Conservation (phyloP, 805 yeast species). For the Dipodascopsis uninucleata region DNA sequence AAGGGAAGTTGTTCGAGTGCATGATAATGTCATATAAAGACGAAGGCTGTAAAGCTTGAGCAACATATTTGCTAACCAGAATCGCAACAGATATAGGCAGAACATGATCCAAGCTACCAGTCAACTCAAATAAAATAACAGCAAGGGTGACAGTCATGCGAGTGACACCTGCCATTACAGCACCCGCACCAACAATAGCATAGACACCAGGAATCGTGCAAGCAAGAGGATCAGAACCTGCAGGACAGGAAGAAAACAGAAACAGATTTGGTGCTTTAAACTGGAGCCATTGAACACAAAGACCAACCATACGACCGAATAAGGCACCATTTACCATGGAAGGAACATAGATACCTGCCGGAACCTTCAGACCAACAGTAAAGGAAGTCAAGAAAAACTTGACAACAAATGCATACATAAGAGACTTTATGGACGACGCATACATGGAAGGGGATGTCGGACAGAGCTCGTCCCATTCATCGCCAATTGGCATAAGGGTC, state of each 20-base stretch:
- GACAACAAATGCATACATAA: slow-evolving; percentile 44
- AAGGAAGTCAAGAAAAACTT: slow-evolving; percentile 48
- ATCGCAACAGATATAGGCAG: slow-evolving; percentile 55
- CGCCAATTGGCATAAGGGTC: too few species aligned
- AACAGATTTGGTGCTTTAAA: slow-evolving; percentile 30
- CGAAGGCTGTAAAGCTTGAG: slow-evolving; percentile 48
- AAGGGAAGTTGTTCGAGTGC: slow-evolving; percentile 50
- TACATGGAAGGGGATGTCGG: slow-evolving; percentile 15
- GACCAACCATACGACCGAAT: slow-evolving; percentile 51
- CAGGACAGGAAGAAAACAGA: slow-evolving; percentile 27
- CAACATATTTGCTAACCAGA: slow-evolving; percentile 56
- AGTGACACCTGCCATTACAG: slow-evolving; percentile 56
- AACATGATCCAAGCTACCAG: slow-evolving; percentile 55
- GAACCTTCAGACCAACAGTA: slow-evolving; percentile 57
- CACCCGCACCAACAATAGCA: slow-evolving; percentile 54
- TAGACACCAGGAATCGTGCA: slow-evolving; percentile 51
- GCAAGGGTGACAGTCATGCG: slow-evolving; percentile 53
- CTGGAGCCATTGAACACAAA: slow-evolving; percentile 42
- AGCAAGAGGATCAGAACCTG: slow-evolving; percentile 27
- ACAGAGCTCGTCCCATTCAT: slow-evolving; percentile 13
- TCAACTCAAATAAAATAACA: slow-evolving; percentile 51
- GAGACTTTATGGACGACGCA: slow-evolving; percentile 24
- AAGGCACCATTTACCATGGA: slow-evolving; percentile 62
- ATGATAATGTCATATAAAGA: slow-evolving; percentile 51
- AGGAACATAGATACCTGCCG: slow-evolving; percentile 61